Evolutionary conservation across 345 rosid species (phyloP).

Genomic region (Laguncularia racemosa): DNA sequence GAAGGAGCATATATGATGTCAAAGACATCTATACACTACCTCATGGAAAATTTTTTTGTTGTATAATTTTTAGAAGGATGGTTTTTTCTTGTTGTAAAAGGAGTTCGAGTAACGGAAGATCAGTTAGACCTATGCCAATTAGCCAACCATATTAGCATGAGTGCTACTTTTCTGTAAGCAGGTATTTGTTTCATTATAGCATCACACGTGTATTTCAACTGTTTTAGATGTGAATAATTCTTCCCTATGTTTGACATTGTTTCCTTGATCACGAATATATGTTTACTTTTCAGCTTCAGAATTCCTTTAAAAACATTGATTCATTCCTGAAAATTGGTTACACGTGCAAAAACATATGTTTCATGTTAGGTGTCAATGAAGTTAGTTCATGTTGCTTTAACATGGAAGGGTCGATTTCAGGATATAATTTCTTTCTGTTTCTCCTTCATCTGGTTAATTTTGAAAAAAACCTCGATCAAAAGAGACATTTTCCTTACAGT

Average conservation of each 20-base stretch:
- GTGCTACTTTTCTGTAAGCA: slow-evolving; percentile 53
- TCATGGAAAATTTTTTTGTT: too few relatives aligned
- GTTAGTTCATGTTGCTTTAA: too few relatives aligned
- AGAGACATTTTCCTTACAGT: too few relatives aligned
- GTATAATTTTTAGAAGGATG: slow-evolving; percentile 5
- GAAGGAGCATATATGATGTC: too few relatives aligned
- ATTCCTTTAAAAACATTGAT: too few relatives aligned
- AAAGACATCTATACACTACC: too few relatives aligned
- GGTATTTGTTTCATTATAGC: slow-evolving; percentile 29
- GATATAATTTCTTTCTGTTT: too few relatives aligned
- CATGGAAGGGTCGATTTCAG: too few relatives aligned
- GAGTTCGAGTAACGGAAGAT: slow-evolving; percentile 6
- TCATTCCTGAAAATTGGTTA: too few relatives aligned
- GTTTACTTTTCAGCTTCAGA: slow-evolving; percentile 8
- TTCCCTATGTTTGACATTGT: slow-evolving; percentile 26
- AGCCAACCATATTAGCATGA: slow-evolving; percentile 27
- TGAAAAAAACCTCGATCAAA: too few relatives aligned
- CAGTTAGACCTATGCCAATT: slow-evolving; percentile 12
- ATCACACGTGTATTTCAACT: slow-evolving; percentile 34
- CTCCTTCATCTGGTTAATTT: too few relatives aligned
- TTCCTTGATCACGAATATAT: slow-evolving; percentile 19
- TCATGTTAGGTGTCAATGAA: background rate
- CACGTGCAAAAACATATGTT: too few relatives aligned
- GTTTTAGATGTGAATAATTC: slow-evolving; percentile 40
- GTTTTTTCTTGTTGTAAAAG: background rate